A percentile compares a stretch with the other conserved stretches of the same genome.
Evolutionary conservation across 352 stramenopile genomes (phyloP).

Genomic region (Phytophthora macrochlamydospora): DNA sequence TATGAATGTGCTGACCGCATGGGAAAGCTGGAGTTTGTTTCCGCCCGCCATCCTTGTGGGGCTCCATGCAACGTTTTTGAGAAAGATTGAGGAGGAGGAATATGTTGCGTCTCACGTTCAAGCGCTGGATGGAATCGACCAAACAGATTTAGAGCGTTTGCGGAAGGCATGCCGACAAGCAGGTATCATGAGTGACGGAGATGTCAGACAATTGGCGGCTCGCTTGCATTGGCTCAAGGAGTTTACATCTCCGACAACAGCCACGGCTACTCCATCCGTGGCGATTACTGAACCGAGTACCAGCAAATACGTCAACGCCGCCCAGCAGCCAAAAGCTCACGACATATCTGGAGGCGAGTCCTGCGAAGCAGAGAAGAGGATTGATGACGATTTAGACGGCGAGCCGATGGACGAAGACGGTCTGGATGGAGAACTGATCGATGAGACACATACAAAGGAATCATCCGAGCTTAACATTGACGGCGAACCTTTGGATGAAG

Average conservation of each 20-base stretch:
- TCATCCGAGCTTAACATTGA: constrained; percentile 29
- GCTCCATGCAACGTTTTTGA: constrained; percentile 79
- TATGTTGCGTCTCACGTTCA: constrained; percentile 29
- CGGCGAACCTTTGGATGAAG: constrained; percentile 45
- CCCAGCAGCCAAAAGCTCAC: constrained; percentile 1
- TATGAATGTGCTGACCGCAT: constrained; percentile 71
- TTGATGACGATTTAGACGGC: constrained; percentile 32
- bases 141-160: constrained; percentile 56
- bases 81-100: constrained; percentile 69
- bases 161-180: constrained; percentile 72
- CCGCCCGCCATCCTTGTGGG: constrained; percentile 76
- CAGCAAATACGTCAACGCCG: constrained; percentile 1
- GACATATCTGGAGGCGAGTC: background rate
- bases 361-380: constrained; percentile 3
- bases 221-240: constrained; percentile 73
- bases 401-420: constrained; percentile 43
- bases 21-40: constrained; percentile 84
- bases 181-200: constrained; percentile 60
- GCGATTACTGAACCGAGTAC: no score
- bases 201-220: constrained; percentile 42
- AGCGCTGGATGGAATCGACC: constrained; percentile 21
- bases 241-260: constrained; percentile 55
- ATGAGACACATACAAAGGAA: constrained; percentile 18
- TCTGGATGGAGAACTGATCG: constrained; percentile 48
- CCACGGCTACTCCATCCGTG: background rate